Base-by-base conservation (phyloP, 2,329 filamentous ascomycete species). In the Metarhizium humberi region DNA sequence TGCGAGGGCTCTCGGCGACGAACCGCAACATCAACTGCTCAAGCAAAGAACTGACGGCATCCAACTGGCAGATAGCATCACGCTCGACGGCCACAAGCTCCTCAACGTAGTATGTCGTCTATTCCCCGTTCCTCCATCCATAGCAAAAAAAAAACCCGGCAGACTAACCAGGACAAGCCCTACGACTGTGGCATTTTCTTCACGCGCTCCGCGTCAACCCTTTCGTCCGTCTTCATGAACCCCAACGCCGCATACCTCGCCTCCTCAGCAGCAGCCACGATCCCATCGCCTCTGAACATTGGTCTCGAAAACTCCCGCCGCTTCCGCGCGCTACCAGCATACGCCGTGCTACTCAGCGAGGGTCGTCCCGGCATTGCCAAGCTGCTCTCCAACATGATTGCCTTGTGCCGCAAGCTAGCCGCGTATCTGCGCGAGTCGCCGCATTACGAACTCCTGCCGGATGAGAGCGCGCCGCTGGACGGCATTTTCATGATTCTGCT, bases 101-200 rank as follows among this genome's bases (percentile, higher is more conserved):
- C 79, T 97, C 58, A 96, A 96, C 62, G 90, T 96, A 49, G 83
- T 85, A 69, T 57, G 81, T 77, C 13, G 6, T 16, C 16, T 6
- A 10, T 14, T n/a, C 4, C 16, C 40, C n/a, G n/a, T 43, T 18
- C 40, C 40, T 43, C 40, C 16, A 14, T 10, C 18, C 43, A 2
- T 25, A 16, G 6, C 16, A 43, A 14, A 10, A 43, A 43, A 14
- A 43, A 14, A 43, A 16, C 4, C 4, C 48, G 13, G 29, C 42
- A 51, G 25, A 11, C 58, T 60, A 49, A 64, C 49, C 42, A 29
- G 38, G 52, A 20, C 30, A 18, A 85, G 78, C 92, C 92, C 0
- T 96, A 96, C 64, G 92, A 96, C 69, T 92, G 87, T 63, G 92
- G 92, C 47, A 87, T 96, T 70, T 95, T 96, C 77, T 81, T 95